These are phyloP conservation scores for Metschnikowia peoriensis DNA, from an alignment of 805 yeast genomes.

Conservation along the genomic window DNA sequence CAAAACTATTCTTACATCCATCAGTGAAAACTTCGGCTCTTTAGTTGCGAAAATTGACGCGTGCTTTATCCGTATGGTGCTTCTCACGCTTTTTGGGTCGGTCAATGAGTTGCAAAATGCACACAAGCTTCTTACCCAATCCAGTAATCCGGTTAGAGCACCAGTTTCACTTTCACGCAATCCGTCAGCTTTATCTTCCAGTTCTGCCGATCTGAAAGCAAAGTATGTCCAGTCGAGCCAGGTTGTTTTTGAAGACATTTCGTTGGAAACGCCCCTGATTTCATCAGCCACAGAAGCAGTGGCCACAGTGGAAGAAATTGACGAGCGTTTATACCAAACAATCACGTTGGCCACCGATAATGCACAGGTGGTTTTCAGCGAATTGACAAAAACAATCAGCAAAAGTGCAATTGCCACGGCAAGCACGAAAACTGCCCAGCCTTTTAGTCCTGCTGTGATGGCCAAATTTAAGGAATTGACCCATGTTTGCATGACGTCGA, in stretches of 20 bases:
- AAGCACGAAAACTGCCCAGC: constrained; percentile 18
- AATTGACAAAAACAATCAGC: constrained; percentile 64
- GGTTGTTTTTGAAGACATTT: constrained; percentile 8
- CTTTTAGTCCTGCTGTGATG: constrained; percentile 46
- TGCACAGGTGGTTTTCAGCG: constrained; percentile 77
- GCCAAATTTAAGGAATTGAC: constrained; percentile 74
- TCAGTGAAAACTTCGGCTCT: constrained; percentile 46
- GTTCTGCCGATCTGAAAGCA: constrained; percentile 6
- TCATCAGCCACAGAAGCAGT: constrained; percentile 13
- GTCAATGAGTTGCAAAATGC: constrained; percentile 69
- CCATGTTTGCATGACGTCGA: constrained; percentile 70
- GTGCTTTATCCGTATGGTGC: constrained; percentile 46
- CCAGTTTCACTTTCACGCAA: constrained; percentile 3
- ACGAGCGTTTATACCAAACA: constrained; percentile 64
- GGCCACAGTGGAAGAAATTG: constrained; percentile 45
- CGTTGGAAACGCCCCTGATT: constrained; percentile 10
- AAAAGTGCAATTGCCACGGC: constrained; percentile 57
- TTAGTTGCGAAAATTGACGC: constrained; percentile 60
- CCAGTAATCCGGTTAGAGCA: not conserved
- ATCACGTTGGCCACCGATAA: constrained; percentile 60
- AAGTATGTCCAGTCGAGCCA: constrained; percentile 8
- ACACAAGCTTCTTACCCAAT: constrained; percentile 39
- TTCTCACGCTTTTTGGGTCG: constrained; percentile 48
- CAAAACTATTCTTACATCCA: constrained; percentile 46
- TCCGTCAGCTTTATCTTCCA: constrained; percentile 3